Base-by-base conservation (phyloP, 805 yeast species). In the Sugiyamaella valdiviana region DNA sequence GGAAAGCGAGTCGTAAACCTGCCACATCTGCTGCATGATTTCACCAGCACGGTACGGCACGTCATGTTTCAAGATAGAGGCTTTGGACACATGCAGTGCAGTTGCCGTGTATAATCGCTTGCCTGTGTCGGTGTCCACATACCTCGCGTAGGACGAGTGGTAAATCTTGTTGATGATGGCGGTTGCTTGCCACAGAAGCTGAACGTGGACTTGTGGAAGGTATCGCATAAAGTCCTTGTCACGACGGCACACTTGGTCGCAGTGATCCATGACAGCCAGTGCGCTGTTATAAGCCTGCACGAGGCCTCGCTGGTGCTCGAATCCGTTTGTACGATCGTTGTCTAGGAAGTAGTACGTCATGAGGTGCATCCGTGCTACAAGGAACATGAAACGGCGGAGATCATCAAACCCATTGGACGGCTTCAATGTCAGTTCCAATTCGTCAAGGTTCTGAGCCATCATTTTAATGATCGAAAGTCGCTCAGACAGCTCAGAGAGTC, bases 21-120 rank as follows among this genome's bases (percentile, higher is more conserved):
- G 86, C 99, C 99, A 91, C 72, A 89, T 82, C 61, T 89, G 89
- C 59, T 85, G 78, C 93, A 93, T 87, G 51, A 93, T 88, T 6
- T 96, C 96, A 41, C 95, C 82, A 0, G 95, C 85, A 55, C 98
- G 76, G 63, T 86, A 87, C 0, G 97, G 87, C 74, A 93, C 82
- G 62, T 91, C 99, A 66, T 90, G 93, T 58, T 88, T 88, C 57
- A 87, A 71, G 23, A 91, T 83, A 0, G 96, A 87, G 0, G 96
- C 95, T 51, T 80, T 80, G 49, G 80, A 76, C 1, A 93, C 80
- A 41, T 85, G 58, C 38, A 60, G 62, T 9, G 63, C 58, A 6
- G 61, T 48, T 32, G 49, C 51, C 36, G 58, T 51, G 52, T 65
- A 71, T 24, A 84, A 75, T 47, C 74, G 76, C 60, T 79, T 82